Base-by-base conservation (phyloP, 352 stramenopile genomes). In the Globisporangium abappressorium region DNA sequence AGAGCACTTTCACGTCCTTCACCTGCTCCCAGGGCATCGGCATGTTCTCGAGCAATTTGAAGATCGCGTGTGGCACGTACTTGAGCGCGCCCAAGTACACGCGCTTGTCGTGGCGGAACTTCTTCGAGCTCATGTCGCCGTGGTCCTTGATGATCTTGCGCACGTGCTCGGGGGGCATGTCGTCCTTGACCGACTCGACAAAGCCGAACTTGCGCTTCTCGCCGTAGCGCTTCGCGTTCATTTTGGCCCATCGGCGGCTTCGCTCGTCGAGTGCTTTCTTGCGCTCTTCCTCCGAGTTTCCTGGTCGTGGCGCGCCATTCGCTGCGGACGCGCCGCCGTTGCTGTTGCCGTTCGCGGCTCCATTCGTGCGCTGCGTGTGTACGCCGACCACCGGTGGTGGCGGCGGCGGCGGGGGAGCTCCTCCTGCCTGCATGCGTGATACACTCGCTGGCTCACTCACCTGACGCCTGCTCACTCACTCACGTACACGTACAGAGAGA, bases 11-110 rank as follows among this genome's bases (percentile, higher is more conserved):
- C 49, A 99, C 98, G 65, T 99, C 98, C 62, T 98, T 97, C 43
- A 99, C 97, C 69, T 98, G 96, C 77, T 99, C 98, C 98, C 98
- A 99, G 3, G 98, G 98, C 98, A 99, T 99, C 54, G 98, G 98
- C 93, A 99, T 99, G 78, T 99, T 99, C 85, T 99, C 98, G 60
- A 99, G 78, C 53, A 99, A 80, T 85, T 99, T 99, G 76, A 98
- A 99, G 46, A 99, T 90, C 20, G 98, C 96, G 74, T 99, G 98
- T 14, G 98, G 98, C 28, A 99, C 96, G 77, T 99, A 99, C 79
- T 99, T 99, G 54, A 99, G 84, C 49, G 98, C 98, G n/a, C 98
- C 98, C 0, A 99, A 75, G 75, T 99, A 99, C 33, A 99, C 91
- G 58, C 98, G 89, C 79, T 99, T 99, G 80, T 99, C 98, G 68